Evolutionary conservation across 1,284 basidiomycete species (phyloP), one percentile per base, ranked within the genome.

Genomic region (Coniophora puteana): DNA sequence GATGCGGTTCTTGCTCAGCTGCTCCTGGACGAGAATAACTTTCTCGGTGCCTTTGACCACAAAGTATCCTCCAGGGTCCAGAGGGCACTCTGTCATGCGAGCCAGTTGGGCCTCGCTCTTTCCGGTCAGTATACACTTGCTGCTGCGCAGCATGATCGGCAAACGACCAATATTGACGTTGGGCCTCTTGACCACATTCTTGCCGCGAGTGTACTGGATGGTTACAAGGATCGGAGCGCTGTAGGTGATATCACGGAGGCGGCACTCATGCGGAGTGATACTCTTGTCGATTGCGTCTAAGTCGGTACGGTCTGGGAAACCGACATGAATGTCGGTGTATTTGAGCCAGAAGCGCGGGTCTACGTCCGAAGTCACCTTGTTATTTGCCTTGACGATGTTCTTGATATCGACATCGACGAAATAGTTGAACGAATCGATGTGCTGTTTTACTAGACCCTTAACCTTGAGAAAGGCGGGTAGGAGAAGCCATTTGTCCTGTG

Each of bases 361-460:
- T 51, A 98, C 92, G 54, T 99, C 96, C 4, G 94, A 98, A 4
- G 89, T 90, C 56, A 96, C 84, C 57, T 91, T 90, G 64, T 83
- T 84, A 62, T 98, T 97, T 11, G 93, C 93, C 48, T 85, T 86
- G 40, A 97, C 83, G 55, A 99, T 98, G 54, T 95, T 95, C 63
- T 94, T 95, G 59, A 98, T 89, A 59, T 97, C 94, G 27, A 90
- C 86, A 57, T 99, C 90, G 55, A 99, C 92, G 62, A 99, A 99
- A 66, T 98, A 96, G 70, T 99, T 99, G 83, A 96, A 99, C 8
- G 94, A 98, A 66, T 99, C 97, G 54, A 99, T 92, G 61, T 99
- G 96, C 63, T 99, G 96, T 69, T 99, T 99, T 47, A 97, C 94
- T n/a, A 98, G 81, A 51, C 94, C 94, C 57, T 97, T 98, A 47